Evolutionary conservation across 164 flowering plant species (phyloP).

Genomic region (Macadamia tetraphylla): DNA sequence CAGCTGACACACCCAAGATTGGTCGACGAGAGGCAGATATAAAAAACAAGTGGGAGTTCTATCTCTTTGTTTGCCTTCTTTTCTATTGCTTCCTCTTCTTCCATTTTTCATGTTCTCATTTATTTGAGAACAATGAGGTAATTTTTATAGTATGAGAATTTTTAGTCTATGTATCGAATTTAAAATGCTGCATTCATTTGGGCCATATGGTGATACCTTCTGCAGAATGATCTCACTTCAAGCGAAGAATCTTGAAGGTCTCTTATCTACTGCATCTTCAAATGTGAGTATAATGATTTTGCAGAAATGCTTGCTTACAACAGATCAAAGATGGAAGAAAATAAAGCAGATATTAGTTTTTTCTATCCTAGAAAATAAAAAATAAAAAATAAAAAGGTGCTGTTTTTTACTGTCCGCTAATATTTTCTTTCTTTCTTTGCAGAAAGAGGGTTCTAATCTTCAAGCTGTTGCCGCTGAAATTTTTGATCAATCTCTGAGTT

Average conservation of each 20-base stretch:
- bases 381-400: no score
- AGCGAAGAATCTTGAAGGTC: slow-evolving; percentile 69
- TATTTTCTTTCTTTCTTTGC: slow-evolving; percentile 11
- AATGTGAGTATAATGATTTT: slow-evolving; percentile 32
- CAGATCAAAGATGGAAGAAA: no score
- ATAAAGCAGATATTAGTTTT: background rate
- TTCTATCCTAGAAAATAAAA: background rate
- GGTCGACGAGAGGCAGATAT: slow-evolving; percentile 84
- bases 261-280: slow-evolving; percentile 43
- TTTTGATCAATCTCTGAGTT: slow-evolving; percentile 54
- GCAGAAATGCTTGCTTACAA: no score
- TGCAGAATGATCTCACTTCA: slow-evolving; percentile 67
- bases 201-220: background rate
- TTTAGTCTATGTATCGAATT: background rate
- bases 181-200: slow-evolving; percentile 5
- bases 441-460: slow-evolving; percentile 58
- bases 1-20: slow-evolving; percentile 67
- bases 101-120: no score
- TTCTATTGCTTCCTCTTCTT: background rate
- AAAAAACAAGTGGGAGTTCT: slow-evolving; percentile 48
- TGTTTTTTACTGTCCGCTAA: background rate
- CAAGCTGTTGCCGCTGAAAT: slow-evolving; percentile 44
- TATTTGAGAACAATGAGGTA: background rate
- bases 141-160: background rate
- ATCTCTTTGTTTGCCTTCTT: background rate